phyloP scores from a whole-genome alignment of 1,284 basidiomycete genomes.

The Marasmius oreades region DNA sequence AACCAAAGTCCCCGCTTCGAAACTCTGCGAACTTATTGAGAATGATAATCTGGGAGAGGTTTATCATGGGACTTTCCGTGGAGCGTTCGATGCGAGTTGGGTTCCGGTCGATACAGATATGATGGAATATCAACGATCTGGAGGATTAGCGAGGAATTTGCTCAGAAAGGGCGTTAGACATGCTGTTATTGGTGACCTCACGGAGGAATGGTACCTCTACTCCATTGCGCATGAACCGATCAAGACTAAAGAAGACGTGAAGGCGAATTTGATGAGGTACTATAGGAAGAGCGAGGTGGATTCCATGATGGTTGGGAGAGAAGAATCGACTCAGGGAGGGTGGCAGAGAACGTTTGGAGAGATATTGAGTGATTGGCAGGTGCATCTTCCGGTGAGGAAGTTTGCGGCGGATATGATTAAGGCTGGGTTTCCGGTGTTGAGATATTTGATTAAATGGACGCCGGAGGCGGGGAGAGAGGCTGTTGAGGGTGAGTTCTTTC shows the following conservation, averaged over 20 bases:
- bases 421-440: conserved; percentile 56
- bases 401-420: conserved; percentile 56
- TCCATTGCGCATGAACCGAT: conserved; percentile 61
- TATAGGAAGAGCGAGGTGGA: conserved; percentile 47
- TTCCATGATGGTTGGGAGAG: conserved; percentile 44
- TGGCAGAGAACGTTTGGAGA: conserved; percentile 50
- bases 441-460: conserved; percentile 69
- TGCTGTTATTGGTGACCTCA: conserved; percentile 64
- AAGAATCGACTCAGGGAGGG: conserved; percentile 38
- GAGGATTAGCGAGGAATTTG: conserved; percentile 52
- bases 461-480: conserved; percentile 51
- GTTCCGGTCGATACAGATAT: conserved; percentile 46
- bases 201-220: conserved; percentile 78
- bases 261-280: conserved; percentile 58
- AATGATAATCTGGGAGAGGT: conserved; percentile 43
- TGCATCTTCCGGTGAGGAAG: conserved; percentile 64
- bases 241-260: conserved; percentile 41
- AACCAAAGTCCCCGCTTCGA: conserved; percentile 38
- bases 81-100: conserved; percentile 57
- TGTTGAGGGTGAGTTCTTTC: conserved; percentile 39
- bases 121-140: conserved; percentile 68
- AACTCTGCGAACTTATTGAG: conserved; percentile 56
- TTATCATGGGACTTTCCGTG: conserved; percentile 64
- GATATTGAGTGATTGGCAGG: conserved; percentile 64
- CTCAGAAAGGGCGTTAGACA: conserved; percentile 54